Conservation (phyloP, 2,329 filamentous ascomycete species). For the Monosporascus sp. region DNA sequence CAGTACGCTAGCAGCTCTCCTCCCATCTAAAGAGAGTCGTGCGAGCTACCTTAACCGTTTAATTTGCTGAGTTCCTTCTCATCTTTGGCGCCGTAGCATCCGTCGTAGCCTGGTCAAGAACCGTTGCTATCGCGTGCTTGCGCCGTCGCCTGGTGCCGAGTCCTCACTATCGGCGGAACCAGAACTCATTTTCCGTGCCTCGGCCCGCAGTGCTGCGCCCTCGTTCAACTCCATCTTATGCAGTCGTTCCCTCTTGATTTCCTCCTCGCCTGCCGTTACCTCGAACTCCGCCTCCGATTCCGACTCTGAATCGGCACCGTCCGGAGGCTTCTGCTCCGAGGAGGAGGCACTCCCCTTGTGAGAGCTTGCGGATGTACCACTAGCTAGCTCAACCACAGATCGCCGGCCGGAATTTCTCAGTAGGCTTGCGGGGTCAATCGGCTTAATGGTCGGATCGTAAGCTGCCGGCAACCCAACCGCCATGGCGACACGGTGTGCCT, state of each 20-base stretch:
- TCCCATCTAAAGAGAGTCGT: background rate
- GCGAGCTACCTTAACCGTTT: background rate
- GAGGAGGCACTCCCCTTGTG: slow-evolving; percentile 33
- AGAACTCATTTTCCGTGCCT: slow-evolving; percentile 23
- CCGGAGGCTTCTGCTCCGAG: slow-evolving; percentile 32
- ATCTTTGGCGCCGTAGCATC: background rate
- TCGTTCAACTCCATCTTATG: slow-evolving; percentile 28
- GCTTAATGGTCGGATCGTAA: slow-evolving; percentile 60
- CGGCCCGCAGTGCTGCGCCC: slow-evolving; percentile 23
- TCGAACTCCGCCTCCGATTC: slow-evolving; percentile 39
- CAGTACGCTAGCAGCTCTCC: background rate
- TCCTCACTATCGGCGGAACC: slow-evolving; percentile 31
- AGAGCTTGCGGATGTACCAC: slow-evolving; percentile 18
- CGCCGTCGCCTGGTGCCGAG: slow-evolving; percentile 22
- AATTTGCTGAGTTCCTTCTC: background rate
- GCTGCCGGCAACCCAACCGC: slow-evolving; percentile 56
- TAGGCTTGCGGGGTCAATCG: slow-evolving; percentile 33
- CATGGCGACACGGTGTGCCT: slow-evolving; percentile 59
- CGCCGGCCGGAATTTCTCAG: slow-evolving; percentile 16
- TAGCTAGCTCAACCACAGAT: slow-evolving; percentile 9
- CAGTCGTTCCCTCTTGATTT: slow-evolving; percentile 36
- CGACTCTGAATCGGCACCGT: slow-evolving; percentile 29
- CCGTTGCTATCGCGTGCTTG: background rate
- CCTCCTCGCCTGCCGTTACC: slow-evolving; percentile 31
- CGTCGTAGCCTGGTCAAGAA: background rate